phyloP scores from a whole-genome alignment of 352 stramenopile species.

The Sclerospora graminicola region DNA sequence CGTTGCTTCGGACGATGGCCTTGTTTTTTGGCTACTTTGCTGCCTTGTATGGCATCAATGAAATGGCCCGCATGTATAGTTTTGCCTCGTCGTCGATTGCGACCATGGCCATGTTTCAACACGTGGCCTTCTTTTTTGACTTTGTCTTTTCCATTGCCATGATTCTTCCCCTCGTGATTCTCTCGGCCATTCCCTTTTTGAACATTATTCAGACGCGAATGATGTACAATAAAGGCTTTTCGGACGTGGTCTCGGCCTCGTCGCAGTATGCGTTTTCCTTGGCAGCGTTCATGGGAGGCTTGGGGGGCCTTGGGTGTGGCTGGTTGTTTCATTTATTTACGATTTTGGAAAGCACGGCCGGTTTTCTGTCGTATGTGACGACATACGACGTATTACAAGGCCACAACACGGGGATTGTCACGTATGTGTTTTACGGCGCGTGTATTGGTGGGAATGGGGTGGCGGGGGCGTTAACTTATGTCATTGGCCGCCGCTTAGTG shows the following conservation, averaged over 20 bases:
- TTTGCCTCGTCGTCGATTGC: slow-evolving; percentile 61
- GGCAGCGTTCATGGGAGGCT: slow-evolving; percentile 61
- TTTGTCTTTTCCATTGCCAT: slow-evolving; percentile 69
- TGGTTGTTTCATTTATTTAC: slow-evolving; percentile 79
- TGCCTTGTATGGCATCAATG: slow-evolving; percentile 69
- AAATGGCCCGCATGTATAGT: slow-evolving; percentile 80
- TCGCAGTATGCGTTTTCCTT: slow-evolving; percentile 83
- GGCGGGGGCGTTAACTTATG: too few species aligned
- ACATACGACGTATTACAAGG: slow-evolving; percentile 62
- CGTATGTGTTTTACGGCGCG: slow-evolving; percentile 65
- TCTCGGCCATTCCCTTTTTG: slow-evolving; percentile 78
- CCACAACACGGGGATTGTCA: slow-evolving; percentile 41
- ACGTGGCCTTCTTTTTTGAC: slow-evolving; percentile 81
- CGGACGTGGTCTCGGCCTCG: slow-evolving; percentile 72
- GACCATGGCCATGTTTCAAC: slow-evolving; percentile 53
- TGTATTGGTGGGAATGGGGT: slow-evolving; percentile 39
- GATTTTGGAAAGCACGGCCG: slow-evolving; percentile 54
- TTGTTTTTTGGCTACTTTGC: slow-evolving; percentile 80
- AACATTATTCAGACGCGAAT: slow-evolving; percentile 85
- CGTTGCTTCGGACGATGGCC: slow-evolving; percentile 29
- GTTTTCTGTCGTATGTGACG: slow-evolving; percentile 69
- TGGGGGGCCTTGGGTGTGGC: slow-evolving; percentile 57
- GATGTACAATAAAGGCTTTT: slow-evolving; percentile 89
- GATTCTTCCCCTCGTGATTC: slow-evolving; percentile 64
- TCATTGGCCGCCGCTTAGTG: too few species aligned